Conservation (phyloP, 805 yeast species). For the Saccharomyces mikatae region DNA sequence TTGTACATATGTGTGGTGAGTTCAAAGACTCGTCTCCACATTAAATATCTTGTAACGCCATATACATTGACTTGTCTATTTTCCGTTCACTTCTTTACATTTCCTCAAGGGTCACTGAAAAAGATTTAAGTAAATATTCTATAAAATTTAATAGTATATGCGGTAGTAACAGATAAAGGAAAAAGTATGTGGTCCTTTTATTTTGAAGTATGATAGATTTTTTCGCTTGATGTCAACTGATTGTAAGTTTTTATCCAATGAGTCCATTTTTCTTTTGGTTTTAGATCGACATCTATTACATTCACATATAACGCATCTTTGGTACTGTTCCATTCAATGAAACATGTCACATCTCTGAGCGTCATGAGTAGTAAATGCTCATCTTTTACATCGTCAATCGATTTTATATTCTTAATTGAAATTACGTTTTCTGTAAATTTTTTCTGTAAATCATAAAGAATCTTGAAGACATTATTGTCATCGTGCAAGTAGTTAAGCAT, state of each 20-base stretch:
- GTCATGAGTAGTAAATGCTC: constrained; percentile 30
- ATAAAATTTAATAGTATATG: not conserved
- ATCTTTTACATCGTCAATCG: constrained; percentile 11
- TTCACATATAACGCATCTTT: constrained; percentile 5
- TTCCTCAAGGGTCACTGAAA: not conserved
- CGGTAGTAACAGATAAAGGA: too few species aligned
- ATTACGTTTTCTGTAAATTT: not conserved
- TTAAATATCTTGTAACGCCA: not conserved
- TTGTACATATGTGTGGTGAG: not conserved
- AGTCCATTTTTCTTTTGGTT: constrained; percentile 37
- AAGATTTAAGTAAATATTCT: not conserved
- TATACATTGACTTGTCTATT: not conserved
- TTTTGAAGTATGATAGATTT: not conserved
- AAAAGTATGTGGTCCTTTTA: not conserved
- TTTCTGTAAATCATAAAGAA: constrained; percentile 20
- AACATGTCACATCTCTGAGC: constrained; percentile 33
- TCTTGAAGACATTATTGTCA: constrained; percentile 16
- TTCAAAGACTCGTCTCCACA: not conserved
- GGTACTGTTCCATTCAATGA: constrained; percentile 19
- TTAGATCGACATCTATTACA: constrained; percentile 48
- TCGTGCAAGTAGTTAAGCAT: constrained; percentile 17
- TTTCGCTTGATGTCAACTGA: constrained; percentile 6
- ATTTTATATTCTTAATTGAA: not conserved
- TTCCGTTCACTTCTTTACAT: not conserved
- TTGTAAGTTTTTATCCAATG: constrained; percentile 43